A percentile compares a stretch with the other conserved stretches of the same genome.
Evolutionary conservation across 2,329 filamentous ascomycete genomes (phyloP).

Genomic region (Thermomyces lanuginosus): DNA sequence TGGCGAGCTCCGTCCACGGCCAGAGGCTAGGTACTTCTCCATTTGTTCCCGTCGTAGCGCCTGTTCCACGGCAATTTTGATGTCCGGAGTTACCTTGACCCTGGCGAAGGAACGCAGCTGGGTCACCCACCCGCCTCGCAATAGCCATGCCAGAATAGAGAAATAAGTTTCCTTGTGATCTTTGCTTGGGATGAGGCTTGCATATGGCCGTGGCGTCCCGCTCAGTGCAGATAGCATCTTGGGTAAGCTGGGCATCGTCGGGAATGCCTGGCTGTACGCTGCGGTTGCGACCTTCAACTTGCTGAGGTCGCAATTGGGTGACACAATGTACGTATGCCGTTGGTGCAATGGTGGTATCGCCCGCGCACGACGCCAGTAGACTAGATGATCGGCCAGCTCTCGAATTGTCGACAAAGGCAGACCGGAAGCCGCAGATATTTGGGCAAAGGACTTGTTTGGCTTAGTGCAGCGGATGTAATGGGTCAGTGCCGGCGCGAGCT

Average conservation of each 20-base stretch:
- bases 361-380: constrained; percentile 88
- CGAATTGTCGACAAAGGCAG: constrained; percentile 69
- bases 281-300: constrained; percentile 52
- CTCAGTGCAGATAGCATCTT: constrained; percentile 79
- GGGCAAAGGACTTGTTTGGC: constrained; percentile 53
- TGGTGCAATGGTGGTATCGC: constrained; percentile 82
- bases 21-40: constrained; percentile 20
- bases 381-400: constrained; percentile 77
- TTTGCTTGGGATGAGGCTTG: constrained; percentile 68
- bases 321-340: constrained; percentile 79
- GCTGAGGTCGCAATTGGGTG: constrained; percentile 68
- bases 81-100: constrained; percentile 66
- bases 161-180: constrained; percentile 78
- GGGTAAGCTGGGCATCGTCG: constrained; percentile 63
- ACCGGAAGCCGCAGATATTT: constrained; percentile 43
- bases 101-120: constrained; percentile 85
- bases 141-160: constrained; percentile 80
- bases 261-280: constrained; percentile 63
- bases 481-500: constrained; percentile 59
- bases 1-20: constrained; percentile 13
- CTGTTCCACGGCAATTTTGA: constrained; percentile 64
- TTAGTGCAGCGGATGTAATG: constrained; percentile 48
- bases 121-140: constrained; percentile 84
- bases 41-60: constrained; percentile 52
- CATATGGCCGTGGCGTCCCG: constrained; percentile 65